Percentiles rank a stretch among this genome's conserved stretches.
Evolutionary conservation across 2,329 filamentous ascomycete genomes (phyloP).

Genomic region (Ceratocystis lukuohia): DNA sequence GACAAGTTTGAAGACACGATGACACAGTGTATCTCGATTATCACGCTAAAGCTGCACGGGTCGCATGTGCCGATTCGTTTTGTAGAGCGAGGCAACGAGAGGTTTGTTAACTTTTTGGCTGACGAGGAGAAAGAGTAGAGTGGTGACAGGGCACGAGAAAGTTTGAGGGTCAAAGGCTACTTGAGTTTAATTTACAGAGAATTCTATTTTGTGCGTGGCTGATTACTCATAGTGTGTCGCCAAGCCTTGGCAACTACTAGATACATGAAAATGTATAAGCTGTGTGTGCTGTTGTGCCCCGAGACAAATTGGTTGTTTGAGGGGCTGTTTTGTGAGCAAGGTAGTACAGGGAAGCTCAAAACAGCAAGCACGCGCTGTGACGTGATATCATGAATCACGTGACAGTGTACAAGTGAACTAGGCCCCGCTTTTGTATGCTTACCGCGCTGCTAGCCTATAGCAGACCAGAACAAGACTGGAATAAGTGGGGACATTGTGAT

Average conservation of each 20-base stretch:
- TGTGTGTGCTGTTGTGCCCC: no score
- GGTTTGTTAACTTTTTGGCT: slow-evolving; percentile 38
- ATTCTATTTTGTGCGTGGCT: neutral
- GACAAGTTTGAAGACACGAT: slow-evolving; percentile 40
- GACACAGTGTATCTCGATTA: slow-evolving; percentile 42
- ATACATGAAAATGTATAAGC: no score
- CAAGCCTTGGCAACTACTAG: neutral
- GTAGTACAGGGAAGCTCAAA: neutral
- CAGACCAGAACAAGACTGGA: neutral
- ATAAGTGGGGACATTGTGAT: neutral
- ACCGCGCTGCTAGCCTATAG: neutral
- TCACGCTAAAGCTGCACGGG: slow-evolving; percentile 58
- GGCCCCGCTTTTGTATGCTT: neutral
- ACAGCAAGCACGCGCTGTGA: neutral
- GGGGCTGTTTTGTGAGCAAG: no score
- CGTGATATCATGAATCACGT: neutral
- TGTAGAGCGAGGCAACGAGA: slow-evolving; percentile 55
- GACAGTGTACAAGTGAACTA: neutral
- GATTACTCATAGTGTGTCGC: neutral
- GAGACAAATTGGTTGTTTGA: no score
- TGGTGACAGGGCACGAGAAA: neutral
- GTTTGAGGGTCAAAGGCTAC: neutral
- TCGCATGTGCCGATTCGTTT: slow-evolving; percentile 52
- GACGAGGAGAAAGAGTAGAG: neutral
- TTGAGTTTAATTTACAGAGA: neutral